Evolutionary conservation across 2,329 filamentous ascomycete species (phyloP).

Genomic region (Aureobasidium namibiae): DNA sequence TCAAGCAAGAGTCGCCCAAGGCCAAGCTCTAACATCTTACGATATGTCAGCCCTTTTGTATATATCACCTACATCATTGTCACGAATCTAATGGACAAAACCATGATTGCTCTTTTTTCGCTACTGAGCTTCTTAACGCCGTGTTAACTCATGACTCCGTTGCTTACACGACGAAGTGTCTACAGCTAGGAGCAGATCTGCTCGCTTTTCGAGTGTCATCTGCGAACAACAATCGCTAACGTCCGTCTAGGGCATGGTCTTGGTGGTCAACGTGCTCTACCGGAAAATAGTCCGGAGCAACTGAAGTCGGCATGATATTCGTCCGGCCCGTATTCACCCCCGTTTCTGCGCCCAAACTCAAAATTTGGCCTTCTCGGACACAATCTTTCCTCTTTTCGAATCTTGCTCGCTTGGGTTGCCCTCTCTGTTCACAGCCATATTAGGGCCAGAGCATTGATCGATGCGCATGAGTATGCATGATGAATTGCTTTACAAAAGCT

Average conservation of each 20-base stretch:
- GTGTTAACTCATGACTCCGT: no score
- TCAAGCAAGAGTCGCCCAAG: constrained; percentile 42
- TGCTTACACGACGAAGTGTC: no score
- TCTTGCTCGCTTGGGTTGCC: not conserved
- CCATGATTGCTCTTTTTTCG: not conserved
- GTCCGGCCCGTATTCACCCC: not conserved
- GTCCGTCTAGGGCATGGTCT: not conserved
- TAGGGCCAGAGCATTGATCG: not conserved
- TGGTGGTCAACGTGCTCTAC: not conserved
- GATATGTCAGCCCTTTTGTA: not conserved
- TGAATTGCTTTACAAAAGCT: not conserved
- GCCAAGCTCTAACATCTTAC: constrained; percentile 12
- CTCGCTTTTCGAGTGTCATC: no score
- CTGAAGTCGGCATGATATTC: not conserved
- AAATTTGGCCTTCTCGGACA: not conserved
- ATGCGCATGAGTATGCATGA: not conserved
- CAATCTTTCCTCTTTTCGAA: not conserved
- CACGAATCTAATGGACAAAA: not conserved
- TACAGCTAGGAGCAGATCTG: no score
- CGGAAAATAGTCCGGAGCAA: not conserved
- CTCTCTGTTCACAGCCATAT: not conserved
- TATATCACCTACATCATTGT: not conserved
- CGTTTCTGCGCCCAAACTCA: not conserved
- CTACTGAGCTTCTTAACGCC: no score
- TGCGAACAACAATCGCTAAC: no score